phyloP scores from a whole-genome alignment of 2,329 filamentous ascomycete species.

The Penicillium sp. region DNA sequence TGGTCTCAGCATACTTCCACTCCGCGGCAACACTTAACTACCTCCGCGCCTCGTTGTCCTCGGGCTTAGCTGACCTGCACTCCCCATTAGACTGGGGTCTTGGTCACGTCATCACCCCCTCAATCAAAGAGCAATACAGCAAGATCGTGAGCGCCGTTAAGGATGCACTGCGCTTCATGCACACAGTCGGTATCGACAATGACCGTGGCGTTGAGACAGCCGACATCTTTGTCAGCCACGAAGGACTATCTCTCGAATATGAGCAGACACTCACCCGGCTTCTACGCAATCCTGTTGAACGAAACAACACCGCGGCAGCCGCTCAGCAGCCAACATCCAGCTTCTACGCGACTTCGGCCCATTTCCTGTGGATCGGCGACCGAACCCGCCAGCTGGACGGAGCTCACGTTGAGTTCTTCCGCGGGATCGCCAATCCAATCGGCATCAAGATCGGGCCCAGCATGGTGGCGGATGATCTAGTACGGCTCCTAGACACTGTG shows the following conservation, averaged over 20 bases:
- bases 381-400: constrained; percentile 90
- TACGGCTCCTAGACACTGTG: constrained; percentile 76
- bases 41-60: constrained; percentile 76
- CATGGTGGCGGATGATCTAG: constrained; percentile 73
- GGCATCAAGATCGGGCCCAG: constrained; percentile 94
- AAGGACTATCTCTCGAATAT: constrained; percentile 91
- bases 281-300: constrained; percentile 50
- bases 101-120: constrained; percentile 82
- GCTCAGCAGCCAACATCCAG: constrained; percentile 36
- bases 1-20: constrained; percentile 92
- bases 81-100: constrained; percentile 92
- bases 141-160: constrained; percentile 81
- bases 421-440: constrained; percentile 91
- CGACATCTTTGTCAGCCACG: constrained; percentile 93
- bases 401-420: constrained; percentile 95
- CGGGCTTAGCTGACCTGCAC: constrained; percentile 90
- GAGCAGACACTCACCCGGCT: constrained; percentile 82
- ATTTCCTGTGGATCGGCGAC: constrained; percentile 98
- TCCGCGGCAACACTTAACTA: constrained; percentile 95
- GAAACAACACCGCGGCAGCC: constrained; percentile 39
- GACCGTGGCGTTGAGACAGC: constrained; percentile 83
- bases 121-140: constrained; percentile 81
- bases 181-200: constrained; percentile 85
- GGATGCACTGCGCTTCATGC: constrained; percentile 91
- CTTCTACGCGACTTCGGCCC: constrained; percentile 91